Conservation (phyloP, 331 rosid genomes). For the Prunus yedoensis region DNA sequence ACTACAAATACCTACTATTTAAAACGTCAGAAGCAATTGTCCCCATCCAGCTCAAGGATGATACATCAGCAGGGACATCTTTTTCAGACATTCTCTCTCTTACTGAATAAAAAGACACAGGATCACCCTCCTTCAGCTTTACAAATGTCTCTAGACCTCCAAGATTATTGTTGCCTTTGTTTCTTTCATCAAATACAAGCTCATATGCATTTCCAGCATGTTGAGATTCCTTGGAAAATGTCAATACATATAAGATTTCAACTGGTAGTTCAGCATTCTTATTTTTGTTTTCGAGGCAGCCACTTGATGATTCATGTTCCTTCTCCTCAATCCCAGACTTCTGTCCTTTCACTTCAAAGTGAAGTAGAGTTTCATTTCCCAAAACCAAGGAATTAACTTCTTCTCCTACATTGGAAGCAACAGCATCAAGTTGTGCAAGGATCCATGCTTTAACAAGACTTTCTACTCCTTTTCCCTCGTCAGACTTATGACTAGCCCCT, state of each 20-base stretch:
- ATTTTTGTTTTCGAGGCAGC: slow-evolving; percentile 38
- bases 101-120: slow-evolving; percentile 52
- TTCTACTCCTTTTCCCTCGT: slow-evolving; percentile 48
- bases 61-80: slow-evolving; percentile 48
- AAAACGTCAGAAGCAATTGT: slow-evolving; percentile 64
- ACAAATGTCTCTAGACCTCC: slow-evolving; percentile 44
- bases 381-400: slow-evolving; percentile 60
- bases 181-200: slow-evolving; percentile 53
- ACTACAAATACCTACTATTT: slow-evolving; percentile 59
- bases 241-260: slow-evolving; percentile 59
- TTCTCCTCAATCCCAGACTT: slow-evolving; percentile 43
- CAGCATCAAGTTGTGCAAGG: slow-evolving; percentile 66
- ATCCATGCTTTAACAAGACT: slow-evolving; percentile 68
- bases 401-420: slow-evolving; percentile 53
- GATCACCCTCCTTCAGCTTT: slow-evolving; percentile 56
- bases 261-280: slow-evolving; percentile 27
- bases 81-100: slow-evolving; percentile 51
- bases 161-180: slow-evolving; percentile 26
- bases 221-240: slow-evolving; percentile 47
- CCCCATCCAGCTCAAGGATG: slow-evolving; percentile 79
- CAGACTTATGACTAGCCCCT: slow-evolving; percentile 43
- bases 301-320: slow-evolving; percentile 36
- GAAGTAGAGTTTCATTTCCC: slow-evolving; percentile 69
- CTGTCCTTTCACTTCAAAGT: slow-evolving; percentile 51
- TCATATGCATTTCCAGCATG: slow-evolving; percentile 54